Percentiles rank a stretch among this genome's conserved stretches.
Conservation (phyloP, 2,329 filamentous ascomycete genomes). For the Pseudovirgaria hyperparasitica region DNA sequence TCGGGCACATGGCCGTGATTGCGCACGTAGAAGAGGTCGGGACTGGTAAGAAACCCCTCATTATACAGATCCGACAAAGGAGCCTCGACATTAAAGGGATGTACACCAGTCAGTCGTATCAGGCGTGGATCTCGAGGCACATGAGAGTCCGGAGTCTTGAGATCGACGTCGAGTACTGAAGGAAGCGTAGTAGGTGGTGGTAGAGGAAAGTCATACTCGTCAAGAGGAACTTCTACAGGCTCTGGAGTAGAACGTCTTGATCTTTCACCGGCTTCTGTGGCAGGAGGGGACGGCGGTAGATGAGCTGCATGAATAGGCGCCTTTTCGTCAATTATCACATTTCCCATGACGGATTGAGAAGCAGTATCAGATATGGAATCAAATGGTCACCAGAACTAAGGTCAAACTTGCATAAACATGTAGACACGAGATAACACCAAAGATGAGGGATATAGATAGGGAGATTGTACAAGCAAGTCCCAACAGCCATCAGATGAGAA, state of each 20-base stretch:
- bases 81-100: slow-evolving; percentile 85
- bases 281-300: background rate
- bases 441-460: too few relatives aligned
- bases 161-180: slow-evolving; percentile 59
- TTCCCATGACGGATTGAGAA: too few relatives aligned
- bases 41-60: slow-evolving; percentile 72
- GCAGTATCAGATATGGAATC: too few relatives aligned
- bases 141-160: slow-evolving; percentile 72
- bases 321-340: too few relatives aligned
- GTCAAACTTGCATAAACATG: too few relatives aligned
- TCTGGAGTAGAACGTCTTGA: slow-evolving; percentile 45
- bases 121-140: slow-evolving; percentile 69
- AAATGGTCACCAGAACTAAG: too few relatives aligned
- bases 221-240: slow-evolving; percentile 16
- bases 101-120: slow-evolving; percentile 75
- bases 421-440: too few relatives aligned
- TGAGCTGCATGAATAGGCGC: too few relatives aligned
- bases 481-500: too few relatives aligned
- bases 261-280: slow-evolving; percentile 23
- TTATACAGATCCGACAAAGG: slow-evolving; percentile 68
- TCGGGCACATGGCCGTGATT: slow-evolving; percentile 78
- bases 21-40: slow-evolving; percentile 80
- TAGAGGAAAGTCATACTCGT: too few relatives aligned
- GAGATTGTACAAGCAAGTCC: too few relatives aligned
- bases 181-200: slow-evolving; percentile 50